A percentile compares a stretch with the other conserved stretches of the same genome.
These are phyloP conservation scores for Aspergillus calidoustus DNA, from an alignment of 2,329 filamentous ascomycete species.

Conservation along the genomic window DNA sequence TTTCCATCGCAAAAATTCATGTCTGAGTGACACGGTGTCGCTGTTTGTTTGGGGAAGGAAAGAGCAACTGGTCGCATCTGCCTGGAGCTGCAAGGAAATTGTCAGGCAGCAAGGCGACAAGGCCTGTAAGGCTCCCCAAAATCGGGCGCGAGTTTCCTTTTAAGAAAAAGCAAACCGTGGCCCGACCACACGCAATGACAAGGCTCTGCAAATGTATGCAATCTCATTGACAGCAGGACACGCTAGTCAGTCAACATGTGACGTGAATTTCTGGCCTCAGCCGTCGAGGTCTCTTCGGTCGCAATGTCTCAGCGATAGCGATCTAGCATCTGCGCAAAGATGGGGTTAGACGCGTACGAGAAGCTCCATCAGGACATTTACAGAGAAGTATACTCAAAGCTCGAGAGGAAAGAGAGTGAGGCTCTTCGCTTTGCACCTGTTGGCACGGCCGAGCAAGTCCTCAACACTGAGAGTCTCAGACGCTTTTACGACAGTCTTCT, in stretches of 20 bases:
- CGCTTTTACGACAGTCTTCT: conserved; percentile 1
- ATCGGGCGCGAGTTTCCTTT: no score
- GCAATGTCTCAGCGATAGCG: no score
- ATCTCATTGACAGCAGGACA: no score
- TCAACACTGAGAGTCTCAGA: conserved; percentile 3
- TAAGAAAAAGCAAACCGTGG: no score
- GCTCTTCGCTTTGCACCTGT: conserved; percentile 1
- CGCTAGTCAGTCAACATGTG: no score
- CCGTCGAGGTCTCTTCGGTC: no score
- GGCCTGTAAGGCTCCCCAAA: no score
- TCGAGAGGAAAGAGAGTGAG: neutral
- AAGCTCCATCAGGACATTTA: neutral
- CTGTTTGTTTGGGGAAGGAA: neutral
- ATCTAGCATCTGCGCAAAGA: neutral
- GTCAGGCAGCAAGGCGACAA: neutral
- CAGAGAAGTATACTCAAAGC: neutral
- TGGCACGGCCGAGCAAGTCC: conserved; percentile 3
- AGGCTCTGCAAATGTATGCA: no score
- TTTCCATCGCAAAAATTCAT: neutral
- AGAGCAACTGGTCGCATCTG: no score
- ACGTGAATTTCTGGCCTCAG: no score
- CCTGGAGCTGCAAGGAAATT: neutral
- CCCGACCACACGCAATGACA: no score
- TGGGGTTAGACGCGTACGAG: neutral
- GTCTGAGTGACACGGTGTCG: no score